Evolutionary conservation across 1,284 basidiomycete genomes (phyloP), one percentile per base, ranked within the genome.

Genomic region (Ceratorhiza oryzae-sativae): DNA sequence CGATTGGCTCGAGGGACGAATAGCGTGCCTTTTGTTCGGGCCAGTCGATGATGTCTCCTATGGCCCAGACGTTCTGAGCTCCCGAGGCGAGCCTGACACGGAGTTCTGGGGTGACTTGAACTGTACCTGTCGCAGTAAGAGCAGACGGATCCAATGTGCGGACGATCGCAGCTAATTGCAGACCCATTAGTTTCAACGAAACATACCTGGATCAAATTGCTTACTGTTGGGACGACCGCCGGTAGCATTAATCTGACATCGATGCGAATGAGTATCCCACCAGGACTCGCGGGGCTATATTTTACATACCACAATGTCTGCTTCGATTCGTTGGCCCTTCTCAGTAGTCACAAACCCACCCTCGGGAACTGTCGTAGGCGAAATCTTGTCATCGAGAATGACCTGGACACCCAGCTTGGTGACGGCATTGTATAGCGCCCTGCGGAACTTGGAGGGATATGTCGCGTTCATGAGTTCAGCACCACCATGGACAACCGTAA

Each of bases 401-500:
- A 92, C 58, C 3, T 86, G 78, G 68, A 90, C 79, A 4, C 84
- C 85, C 1, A 83, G 81, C 1, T 78, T 78, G 12, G 76, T 77
- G 1, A 87, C 75, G 34, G 83, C 82, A 3, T 79, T 78, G 53
- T 82, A 83, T 1, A 87, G 77, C 27, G 80, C 80, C 23, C 81
- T 81, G 49, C 90, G 84, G 79, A 85, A 86, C 73, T 84, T 84
- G 34, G 81, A 77, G 0, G 88, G 84, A 76, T 91, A 92, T 0
- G 82, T 77, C 0, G 79, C 75, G 76, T 89, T 91, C 60, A 92
- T 80, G 15, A 90, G 84, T 20, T 81, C 78, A 0, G 75, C 73
- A 25, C 82, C 81, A 34, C 83, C 83, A 23, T 92, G 89, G 1
- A 90, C 84, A 49, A 92, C 83, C 1, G 89, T 90, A 15, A 91